Base-by-base conservation (phyloP, 352 stramenopile genomes). In the Globisporangium nodosum region DNA sequence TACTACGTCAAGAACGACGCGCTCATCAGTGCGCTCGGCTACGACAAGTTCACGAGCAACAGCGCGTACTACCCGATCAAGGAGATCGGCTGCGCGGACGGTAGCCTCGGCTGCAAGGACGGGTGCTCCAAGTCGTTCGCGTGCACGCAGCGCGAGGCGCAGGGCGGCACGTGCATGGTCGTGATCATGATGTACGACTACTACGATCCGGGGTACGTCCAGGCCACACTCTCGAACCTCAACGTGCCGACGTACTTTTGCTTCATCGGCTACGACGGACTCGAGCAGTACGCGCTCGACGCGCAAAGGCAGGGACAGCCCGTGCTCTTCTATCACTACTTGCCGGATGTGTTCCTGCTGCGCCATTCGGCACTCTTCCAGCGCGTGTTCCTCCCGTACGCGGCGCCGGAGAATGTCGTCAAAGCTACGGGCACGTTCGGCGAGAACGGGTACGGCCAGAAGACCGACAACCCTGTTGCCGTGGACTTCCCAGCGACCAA, bases 241-340 rank as follows among this genome's bases (percentile, higher is more conserved):
- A 56, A 63, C 11, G 71, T 88, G 11, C 76, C 76, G 3, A 71
- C 78, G 0, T 88, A 87, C 65, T 85, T 88, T 39, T 88, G 76
- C 61, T 88, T 86, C 49, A 48, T 84, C 21, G 74, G 74, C 0
- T 81, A 82, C 42, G 62, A 54, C 8, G 70, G 54, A 11, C 57
- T 79, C 11, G 60, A 71, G 16, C 31, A 64, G 9, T 85, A 76
- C 45, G 73, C 66, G 5, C 47, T 73, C 11, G 65, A 75, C 1
- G 62, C 60, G 37, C 69, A 74, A 42, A 20, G 45, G 5, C 52
- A 58, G 7, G 59, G 62, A 0, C 24, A 24, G 2, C 62, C 66
- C 1, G 73, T 87, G 20, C 27, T 83, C 1, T 88, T 88, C 56
- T 84, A 81, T 47, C 68, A 85, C 49, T 85, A 64, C 31, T 55